Conservation (phyloP, 495 filamentous ascomycete genomes). For the Talaromyces stipitatus region DNA sequence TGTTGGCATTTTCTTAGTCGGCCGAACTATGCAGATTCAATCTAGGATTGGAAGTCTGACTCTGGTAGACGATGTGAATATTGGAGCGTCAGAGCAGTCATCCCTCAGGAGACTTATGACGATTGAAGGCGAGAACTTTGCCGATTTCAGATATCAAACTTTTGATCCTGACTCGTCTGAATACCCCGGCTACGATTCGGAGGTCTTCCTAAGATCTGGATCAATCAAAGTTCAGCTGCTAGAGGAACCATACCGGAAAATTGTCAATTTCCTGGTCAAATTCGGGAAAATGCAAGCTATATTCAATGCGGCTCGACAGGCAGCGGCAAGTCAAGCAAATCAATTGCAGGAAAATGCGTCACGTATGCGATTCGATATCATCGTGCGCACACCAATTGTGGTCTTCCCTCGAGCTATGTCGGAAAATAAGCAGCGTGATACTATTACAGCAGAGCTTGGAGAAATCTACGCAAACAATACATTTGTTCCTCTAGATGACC, state of each 20-base stretch:
- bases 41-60: constrained; percentile 82
- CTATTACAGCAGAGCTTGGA: constrained; percentile 86
- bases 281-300: constrained; percentile 99
- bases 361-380: constrained; percentile 86
- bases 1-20: constrained; percentile 81
- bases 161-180: constrained; percentile 66
- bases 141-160: constrained; percentile 97
- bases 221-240: constrained; percentile 95
- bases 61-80: constrained; percentile 88
- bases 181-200: constrained; percentile 94
- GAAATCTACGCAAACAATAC: constrained; percentile 95
- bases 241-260: constrained; percentile 95
- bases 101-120: constrained; percentile 80
- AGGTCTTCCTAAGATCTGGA: constrained; percentile 78
- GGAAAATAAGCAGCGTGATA: constrained; percentile 60
- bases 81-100: constrained; percentile 74
- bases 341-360: constrained; percentile 85
- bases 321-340: constrained; percentile 88
- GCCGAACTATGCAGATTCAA: constrained; percentile 75
- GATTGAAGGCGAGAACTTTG: constrained; percentile 90
- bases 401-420: constrained; percentile 76
- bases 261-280: constrained; percentile 94
- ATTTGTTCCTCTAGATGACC: constrained; percentile 74
- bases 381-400: constrained; percentile 89
- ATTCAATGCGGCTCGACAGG: constrained; percentile 92